These are phyloP conservation scores for Penicillium sclerotiorum DNA, from an alignment of 2,329 filamentous ascomycete genomes.

Conservation along the genomic window DNA sequence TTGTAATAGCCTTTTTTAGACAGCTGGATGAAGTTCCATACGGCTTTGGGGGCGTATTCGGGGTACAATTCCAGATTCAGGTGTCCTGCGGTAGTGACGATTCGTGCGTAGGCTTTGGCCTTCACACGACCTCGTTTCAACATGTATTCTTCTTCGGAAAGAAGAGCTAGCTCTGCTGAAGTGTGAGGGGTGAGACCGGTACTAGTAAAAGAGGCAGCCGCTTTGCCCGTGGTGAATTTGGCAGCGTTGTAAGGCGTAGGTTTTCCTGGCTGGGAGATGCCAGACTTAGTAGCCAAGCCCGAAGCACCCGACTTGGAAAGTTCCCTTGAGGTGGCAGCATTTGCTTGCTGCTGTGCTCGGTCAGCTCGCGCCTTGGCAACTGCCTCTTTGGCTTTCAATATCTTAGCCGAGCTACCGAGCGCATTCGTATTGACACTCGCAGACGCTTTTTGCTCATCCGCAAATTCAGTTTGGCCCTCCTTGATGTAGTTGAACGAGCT, in stretches of 20 bases:
- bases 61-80: slow-evolving; percentile 88
- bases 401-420: slow-evolving; percentile 78
- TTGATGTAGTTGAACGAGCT: slow-evolving; percentile 87
- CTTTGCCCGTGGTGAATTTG: slow-evolving; percentile 83
- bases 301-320: slow-evolving; percentile 26
- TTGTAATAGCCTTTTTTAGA: slow-evolving; percentile 90
- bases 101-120: slow-evolving; percentile 85
- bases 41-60: slow-evolving; percentile 86
- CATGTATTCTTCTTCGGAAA: slow-evolving; percentile 97
- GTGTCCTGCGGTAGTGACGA: slow-evolving; percentile 82
- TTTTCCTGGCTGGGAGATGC: slow-evolving; percentile 34
- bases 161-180: slow-evolving; percentile 77
- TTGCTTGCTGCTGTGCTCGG: slow-evolving; percentile 62
- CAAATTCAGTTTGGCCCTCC: slow-evolving; percentile 72
- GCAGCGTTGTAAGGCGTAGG: slow-evolving; percentile 76
- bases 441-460: slow-evolving; percentile 64
- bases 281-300: slow-evolving; percentile 24
- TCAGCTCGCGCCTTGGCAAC: slow-evolving; percentile 87
- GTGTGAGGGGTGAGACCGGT: slow-evolving; percentile 93
- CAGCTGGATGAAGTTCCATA: slow-evolving; percentile 94
- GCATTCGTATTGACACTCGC: slow-evolving; percentile 77
- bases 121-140: slow-evolving; percentile 87
- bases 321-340: slow-evolving; percentile 51
- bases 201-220: slow-evolving; percentile 92
- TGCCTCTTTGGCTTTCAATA: slow-evolving; percentile 86